Conservation (phyloP, 352 stramenopile species). For the Aphanomyces stellatus region DNA sequence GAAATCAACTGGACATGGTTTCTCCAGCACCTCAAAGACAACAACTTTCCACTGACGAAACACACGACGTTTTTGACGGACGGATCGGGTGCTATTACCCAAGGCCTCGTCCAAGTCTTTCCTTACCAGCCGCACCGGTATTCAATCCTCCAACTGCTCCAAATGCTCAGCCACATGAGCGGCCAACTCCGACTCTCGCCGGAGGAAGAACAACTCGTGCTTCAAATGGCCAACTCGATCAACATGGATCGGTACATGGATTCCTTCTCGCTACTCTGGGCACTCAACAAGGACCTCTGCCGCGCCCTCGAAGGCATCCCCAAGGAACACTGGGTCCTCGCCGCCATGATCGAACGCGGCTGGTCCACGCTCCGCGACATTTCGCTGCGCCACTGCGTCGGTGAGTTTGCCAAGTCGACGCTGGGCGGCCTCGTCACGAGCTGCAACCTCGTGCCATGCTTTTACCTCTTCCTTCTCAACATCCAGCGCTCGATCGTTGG, state of each 20-base stretch:
- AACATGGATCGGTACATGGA: constrained; percentile 21
- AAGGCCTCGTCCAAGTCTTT: constrained; percentile 9
- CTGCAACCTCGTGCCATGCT: constrained; percentile 19
- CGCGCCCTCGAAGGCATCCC: constrained; percentile 16
- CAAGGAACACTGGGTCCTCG: constrained; percentile 17
- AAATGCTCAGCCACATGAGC: constrained; percentile 10
- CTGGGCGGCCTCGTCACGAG: constrained; percentile 1
- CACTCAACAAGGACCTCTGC: constrained; percentile 11
- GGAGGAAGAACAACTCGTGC: constrained; percentile 14
- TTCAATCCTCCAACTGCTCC: not conserved
- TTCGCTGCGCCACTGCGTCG: not conserved
- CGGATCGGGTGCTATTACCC: constrained; percentile 1
- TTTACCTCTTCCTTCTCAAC: constrained; percentile 15
- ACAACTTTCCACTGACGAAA: constrained; percentile 2
- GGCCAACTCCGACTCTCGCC: not conserved
- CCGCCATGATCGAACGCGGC: constrained; percentile 10
- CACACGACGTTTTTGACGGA: constrained; percentile 15
- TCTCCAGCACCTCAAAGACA: constrained; percentile 13
- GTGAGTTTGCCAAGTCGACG: constrained; percentile 13
- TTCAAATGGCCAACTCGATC: constrained; percentile 11
- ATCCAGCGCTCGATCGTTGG: not conserved
- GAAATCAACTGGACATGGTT: constrained; percentile 18
- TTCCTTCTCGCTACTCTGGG: constrained; percentile 11
- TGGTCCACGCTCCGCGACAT: constrained; percentile 11
- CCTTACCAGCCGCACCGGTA: constrained; percentile 16